Percentiles rank a stretch among this genome's conserved stretches.
phyloP scores from a whole-genome alignment of 805 yeast species.

The Candida morakotiae region DNA sequence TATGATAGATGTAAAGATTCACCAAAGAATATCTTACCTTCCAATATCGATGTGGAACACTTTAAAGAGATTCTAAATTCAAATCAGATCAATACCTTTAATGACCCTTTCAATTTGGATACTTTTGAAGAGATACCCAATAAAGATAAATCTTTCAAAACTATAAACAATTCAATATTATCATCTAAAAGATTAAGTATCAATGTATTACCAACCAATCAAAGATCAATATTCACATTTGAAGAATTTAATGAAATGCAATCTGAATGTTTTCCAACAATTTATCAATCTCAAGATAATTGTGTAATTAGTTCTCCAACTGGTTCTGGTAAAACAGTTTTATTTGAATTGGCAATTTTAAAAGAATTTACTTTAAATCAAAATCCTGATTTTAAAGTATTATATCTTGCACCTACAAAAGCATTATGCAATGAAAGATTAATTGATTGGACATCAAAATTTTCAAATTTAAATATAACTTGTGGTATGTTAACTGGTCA shows the following conservation, averaged over 20 bases:
- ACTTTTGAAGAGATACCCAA: too few species aligned
- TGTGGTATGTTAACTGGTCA: constrained; percentile 53
- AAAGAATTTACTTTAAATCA: constrained; percentile 18
- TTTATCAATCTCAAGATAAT: constrained; percentile 35
- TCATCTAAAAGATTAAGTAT: constrained; percentile 2
- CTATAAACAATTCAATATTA: too few species aligned
- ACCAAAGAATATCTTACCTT: too few species aligned
- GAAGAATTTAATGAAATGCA: constrained; percentile 48
- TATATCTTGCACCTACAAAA: constrained; percentile 60
- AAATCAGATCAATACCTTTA: too few species aligned
- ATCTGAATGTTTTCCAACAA: constrained; percentile 33
- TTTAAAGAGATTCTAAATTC: too few species aligned
- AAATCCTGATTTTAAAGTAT: constrained; percentile 22
- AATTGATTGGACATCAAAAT: constrained; percentile 42
- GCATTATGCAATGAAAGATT: constrained; percentile 51
- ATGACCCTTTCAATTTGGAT: too few species aligned
- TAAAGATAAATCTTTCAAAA: too few species aligned
- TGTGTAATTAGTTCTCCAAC: constrained; percentile 54
- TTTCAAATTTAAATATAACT: constrained; percentile 32
- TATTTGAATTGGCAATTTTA: constrained; percentile 51
- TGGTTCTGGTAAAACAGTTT: constrained; percentile 56
- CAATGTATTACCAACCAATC: constrained; percentile 31
- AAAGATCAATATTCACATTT: constrained; percentile 30
- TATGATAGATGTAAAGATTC: too few species aligned
- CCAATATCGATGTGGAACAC: too few species aligned